Percentiles rank a stretch among this genome's conserved stretches.
Conservation (phyloP, 1,284 basidiomycete genomes). For the Pyrrhoderma lamaoense region DNA sequence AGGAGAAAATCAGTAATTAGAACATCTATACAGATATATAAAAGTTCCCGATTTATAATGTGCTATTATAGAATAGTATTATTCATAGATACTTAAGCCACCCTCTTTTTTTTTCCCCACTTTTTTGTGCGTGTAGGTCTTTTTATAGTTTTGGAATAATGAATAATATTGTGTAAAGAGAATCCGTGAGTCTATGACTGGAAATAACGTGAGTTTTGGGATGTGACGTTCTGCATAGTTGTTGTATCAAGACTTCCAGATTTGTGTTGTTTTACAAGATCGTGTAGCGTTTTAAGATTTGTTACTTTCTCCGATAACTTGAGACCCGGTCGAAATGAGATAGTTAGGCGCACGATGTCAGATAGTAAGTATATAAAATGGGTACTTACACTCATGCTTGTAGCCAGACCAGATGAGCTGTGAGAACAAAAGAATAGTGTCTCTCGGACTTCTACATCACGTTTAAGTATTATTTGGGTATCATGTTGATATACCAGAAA, state of each 20-base stretch:
- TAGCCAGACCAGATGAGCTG: conserved; percentile 61
- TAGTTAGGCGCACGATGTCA: neutral
- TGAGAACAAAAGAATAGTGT: conserved; percentile 62
- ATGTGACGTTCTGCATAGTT: conserved; percentile 9
- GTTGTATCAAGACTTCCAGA: conserved; percentile 23
- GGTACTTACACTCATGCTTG: conserved; percentile 19
- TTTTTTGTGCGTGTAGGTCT: too few species aligned
- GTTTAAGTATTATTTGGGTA: neutral
- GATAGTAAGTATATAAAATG: neutral
- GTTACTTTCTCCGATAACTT: conserved; percentile 28
- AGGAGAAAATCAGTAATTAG: neutral
- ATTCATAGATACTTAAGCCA: too few species aligned
- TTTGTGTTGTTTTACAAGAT: conserved; percentile 24
- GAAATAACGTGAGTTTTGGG: too few species aligned
- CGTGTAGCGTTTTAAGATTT: conserved; percentile 26
- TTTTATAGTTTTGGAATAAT: too few species aligned
- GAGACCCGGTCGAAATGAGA: too few species aligned
- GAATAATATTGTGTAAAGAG: too few species aligned
- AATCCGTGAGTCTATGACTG: too few species aligned
- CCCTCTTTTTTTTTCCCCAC: too few species aligned
- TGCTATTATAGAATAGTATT: neutral
- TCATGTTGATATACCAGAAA: neutral
- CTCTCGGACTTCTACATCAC: conserved; percentile 27
- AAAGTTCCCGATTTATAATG: neutral
- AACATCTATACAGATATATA: neutral